Conservation (phyloP, 768 basidiomycete genomes). For the Collybia sordida region DNA sequence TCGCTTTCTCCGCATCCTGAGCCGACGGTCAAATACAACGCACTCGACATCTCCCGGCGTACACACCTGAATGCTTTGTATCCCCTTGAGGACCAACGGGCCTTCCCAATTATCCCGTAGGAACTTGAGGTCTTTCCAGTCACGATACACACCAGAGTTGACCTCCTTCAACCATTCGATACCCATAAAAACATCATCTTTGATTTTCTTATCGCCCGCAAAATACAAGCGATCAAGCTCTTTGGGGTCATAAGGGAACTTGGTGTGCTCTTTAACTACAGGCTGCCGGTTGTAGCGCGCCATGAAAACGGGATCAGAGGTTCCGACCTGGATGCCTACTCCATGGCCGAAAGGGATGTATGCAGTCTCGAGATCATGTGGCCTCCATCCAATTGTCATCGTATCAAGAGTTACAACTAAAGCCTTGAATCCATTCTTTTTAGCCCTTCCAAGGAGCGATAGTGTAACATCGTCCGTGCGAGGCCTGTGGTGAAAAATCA, state of each 20-base stretch:
- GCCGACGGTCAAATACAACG: not conserved
- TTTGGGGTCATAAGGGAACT: conserved; percentile 60
- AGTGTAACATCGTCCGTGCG: conserved; percentile 55
- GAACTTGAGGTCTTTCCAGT: conserved; percentile 73
- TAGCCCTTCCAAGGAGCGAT: conserved; percentile 66
- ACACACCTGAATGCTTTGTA: conserved; percentile 60
- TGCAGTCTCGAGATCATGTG: conserved; percentile 63
- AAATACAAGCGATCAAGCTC: conserved; percentile 39
- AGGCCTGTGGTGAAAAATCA: conserved; percentile 46
- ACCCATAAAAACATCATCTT: conserved; percentile 46
- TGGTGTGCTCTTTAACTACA: conserved; percentile 32
- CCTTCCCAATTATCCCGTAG: conserved; percentile 76
- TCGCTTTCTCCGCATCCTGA: conserved; percentile 69
- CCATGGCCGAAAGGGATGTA: conserved; percentile 71
- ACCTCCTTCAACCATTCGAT: conserved; percentile 61
- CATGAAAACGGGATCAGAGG: conserved; percentile 82
- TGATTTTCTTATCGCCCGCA: conserved; percentile 48
- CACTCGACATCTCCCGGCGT: not conserved
- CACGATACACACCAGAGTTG: conserved; percentile 59
- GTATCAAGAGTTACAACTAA: conserved; percentile 84
- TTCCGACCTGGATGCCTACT: conserved; percentile 63
- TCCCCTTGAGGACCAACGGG: conserved; percentile 75
- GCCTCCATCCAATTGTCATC: conserved; percentile 72
- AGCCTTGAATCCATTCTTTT: conserved; percentile 62
- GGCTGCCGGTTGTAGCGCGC: conserved; percentile 46